phyloP scores from a whole-genome alignment of 1,284 basidiomycete genomes.

The Apiotrichum sp. region DNA sequence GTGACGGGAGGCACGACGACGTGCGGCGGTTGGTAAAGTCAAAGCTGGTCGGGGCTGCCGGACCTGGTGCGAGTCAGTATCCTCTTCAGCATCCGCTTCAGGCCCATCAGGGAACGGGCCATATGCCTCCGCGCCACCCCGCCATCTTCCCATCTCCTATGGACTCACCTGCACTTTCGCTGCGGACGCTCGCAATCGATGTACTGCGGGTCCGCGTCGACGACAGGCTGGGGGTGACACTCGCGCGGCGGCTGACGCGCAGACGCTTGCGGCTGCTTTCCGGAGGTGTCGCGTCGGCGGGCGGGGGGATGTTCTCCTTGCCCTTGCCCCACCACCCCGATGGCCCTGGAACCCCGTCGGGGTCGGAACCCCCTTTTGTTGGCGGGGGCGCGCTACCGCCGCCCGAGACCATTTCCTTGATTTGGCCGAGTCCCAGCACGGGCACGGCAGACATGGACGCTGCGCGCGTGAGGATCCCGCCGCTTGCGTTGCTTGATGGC shows the following conservation, averaged over 20 bases:
- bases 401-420: conserved; percentile 5
- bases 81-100: not conserved
- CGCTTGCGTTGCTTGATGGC: not conserved
- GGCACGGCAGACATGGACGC: conserved; percentile 24
- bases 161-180: conserved; percentile 29
- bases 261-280: conserved; percentile 30
- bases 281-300: conserved; percentile 14
- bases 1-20: conserved; percentile 26
- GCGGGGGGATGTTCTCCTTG: conserved; percentile 44
- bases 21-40: conserved; percentile 7
- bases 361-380: conserved; percentile 11
- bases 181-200: conserved; percentile 36
- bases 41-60: not conserved
- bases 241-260: conserved; percentile 17
- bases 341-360: conserved; percentile 13
- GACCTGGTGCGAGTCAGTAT: conserved; percentile 2
- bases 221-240: not conserved
- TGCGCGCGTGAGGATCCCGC: conserved; percentile 14
- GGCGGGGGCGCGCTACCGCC: conserved; percentile 10
- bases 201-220: conserved; percentile 26
- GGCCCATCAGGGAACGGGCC: not conserved
- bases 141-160: not conserved
- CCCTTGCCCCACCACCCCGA: conserved; percentile 31
- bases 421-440: conserved; percentile 14
- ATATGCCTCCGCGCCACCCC: conserved; percentile 8